Evolutionary conservation across 2,329 filamentous ascomycete genomes (phyloP).

Genomic region (Colletotrichum neosansevieriae): DNA sequence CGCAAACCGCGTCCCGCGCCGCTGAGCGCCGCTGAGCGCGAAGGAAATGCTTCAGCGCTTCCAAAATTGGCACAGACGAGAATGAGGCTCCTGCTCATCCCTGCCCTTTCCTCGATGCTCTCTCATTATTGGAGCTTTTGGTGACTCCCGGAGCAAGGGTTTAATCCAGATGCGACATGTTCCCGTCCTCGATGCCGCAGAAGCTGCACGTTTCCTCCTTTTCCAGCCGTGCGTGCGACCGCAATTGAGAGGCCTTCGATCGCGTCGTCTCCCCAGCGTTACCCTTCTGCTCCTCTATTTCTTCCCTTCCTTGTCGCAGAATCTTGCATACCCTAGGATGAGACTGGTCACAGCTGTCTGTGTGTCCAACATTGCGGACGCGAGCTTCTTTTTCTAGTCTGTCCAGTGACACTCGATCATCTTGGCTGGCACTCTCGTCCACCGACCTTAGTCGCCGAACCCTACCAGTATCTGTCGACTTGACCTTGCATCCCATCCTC

Average conservation of each 20-base stretch:
- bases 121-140: background rate
- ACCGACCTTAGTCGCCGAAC: background rate
- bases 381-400: constrained; percentile 17
- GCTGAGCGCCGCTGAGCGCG: too few species aligned
- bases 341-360: constrained; percentile 35
- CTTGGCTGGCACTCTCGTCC: constrained; percentile 1
- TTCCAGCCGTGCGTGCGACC: background rate
- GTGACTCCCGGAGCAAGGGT: constrained; percentile 20
- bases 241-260: too few species aligned
- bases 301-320: constrained; percentile 19
- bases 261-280: constrained; percentile 7
- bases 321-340: constrained; percentile 14
- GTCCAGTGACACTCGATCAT: constrained; percentile 15
- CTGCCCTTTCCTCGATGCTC: background rate
- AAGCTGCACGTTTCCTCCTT: constrained; percentile 27
- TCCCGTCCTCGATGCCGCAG: constrained; percentile 19
- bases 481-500: constrained; percentile 1
- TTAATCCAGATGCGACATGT: constrained; percentile 18
- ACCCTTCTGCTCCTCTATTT: background rate
- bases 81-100: constrained; percentile 14
- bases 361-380: constrained; percentile 11
- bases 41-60: too few species aligned
- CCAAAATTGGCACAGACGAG: constrained; percentile 2
- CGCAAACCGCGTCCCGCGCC: too few species aligned
- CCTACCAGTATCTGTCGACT: constrained; percentile 4